Percentiles rank a stretch among this genome's conserved stretches.
These are phyloP conservation scores for Vicia faba DNA, from an alignment of 306 rosid genomes.

Conservation along the genomic window DNA sequence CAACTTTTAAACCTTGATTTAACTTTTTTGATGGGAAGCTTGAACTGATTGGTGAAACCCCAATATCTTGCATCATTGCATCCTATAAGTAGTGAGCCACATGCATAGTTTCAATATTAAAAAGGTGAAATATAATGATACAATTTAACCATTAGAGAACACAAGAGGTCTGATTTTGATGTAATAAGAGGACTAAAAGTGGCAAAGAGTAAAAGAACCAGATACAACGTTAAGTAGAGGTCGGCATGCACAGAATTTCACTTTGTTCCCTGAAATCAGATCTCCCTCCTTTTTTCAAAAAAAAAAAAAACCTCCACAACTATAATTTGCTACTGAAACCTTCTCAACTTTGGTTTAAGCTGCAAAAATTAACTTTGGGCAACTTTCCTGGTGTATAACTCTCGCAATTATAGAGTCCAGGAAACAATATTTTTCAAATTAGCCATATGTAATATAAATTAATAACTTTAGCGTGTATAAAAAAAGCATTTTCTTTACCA, in stretches of 20 bases:
- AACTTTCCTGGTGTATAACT: slow-evolving; percentile 6
- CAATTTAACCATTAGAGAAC: slow-evolving; percentile 20
- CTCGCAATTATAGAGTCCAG: not conserved
- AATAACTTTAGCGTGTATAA: not conserved
- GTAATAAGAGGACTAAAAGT: not conserved
- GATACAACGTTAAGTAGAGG: not conserved
- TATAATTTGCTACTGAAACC: slow-evolving; percentile 1
- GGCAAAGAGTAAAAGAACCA: not conserved
- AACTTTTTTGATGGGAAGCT: slow-evolving; percentile 53
- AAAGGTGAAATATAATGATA: slow-evolving; percentile 27
- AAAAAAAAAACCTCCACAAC: not conserved
- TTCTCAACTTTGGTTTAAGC: not conserved
- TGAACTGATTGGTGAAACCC: slow-evolving; percentile 43
- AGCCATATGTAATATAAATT: too few relatives aligned
- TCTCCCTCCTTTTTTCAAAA: not conserved
- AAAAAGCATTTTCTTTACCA: slow-evolving; percentile 51
- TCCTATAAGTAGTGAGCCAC: slow-evolving; percentile 59
- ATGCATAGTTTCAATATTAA: slow-evolving; percentile 30
- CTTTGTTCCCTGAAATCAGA: not conserved
- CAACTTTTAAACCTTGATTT: slow-evolving; percentile 42
- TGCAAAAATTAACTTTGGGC: not conserved
- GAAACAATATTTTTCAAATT: not conserved
- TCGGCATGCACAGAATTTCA: not conserved
- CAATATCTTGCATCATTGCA: slow-evolving; percentile 55
- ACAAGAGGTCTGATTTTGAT: slow-evolving; percentile 3